Percentiles rank a stretch among this genome's conserved stretches.
These are phyloP conservation scores for Fonsecaea nubica DNA, from an alignment of 2,329 filamentous ascomycete species.

Conservation along the genomic window DNA sequence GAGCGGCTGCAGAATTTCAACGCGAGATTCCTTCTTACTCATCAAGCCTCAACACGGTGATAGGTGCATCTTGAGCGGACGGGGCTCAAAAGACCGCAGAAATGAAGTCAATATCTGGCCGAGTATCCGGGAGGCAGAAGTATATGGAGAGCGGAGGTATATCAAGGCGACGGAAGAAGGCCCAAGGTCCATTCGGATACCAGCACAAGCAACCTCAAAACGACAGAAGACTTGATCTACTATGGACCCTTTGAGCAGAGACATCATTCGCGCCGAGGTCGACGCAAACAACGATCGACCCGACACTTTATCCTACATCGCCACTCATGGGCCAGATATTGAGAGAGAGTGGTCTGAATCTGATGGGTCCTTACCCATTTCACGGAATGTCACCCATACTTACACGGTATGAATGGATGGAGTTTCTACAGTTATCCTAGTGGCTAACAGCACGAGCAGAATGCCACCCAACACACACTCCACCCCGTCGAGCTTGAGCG, in stretches of 20 bases:
- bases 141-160: neutral
- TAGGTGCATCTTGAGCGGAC: slow-evolving; percentile 3
- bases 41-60: neutral
- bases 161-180: neutral
- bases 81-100: neutral
- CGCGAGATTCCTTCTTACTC: slow-evolving; percentile 6
- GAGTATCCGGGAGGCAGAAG: slow-evolving; percentile 2
- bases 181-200: neutral
- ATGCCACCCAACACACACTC: slow-evolving; percentile 16
- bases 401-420: slow-evolving; percentile 11
- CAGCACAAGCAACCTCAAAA: neutral
- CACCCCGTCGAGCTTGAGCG: slow-evolving; percentile 23
- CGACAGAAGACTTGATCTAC: neutral
- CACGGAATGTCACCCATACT: slow-evolving; percentile 8
- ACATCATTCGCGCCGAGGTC: slow-evolving; percentile 27
- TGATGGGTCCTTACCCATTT: neutral
- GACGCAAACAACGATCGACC: slow-evolving; percentile 24
- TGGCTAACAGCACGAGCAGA: slow-evolving; percentile 10
- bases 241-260: slow-evolving; percentile 25
- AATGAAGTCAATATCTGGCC: neutral
- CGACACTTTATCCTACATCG: slow-evolving; percentile 24
- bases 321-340: slow-evolving; percentile 26
- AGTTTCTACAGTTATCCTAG: neutral
- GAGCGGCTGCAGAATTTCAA: neutral
- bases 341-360: slow-evolving; percentile 24